phyloP scores from a whole-genome alignment of 192 early-diverging fungal species.

The Thamnidium elegans region DNA sequence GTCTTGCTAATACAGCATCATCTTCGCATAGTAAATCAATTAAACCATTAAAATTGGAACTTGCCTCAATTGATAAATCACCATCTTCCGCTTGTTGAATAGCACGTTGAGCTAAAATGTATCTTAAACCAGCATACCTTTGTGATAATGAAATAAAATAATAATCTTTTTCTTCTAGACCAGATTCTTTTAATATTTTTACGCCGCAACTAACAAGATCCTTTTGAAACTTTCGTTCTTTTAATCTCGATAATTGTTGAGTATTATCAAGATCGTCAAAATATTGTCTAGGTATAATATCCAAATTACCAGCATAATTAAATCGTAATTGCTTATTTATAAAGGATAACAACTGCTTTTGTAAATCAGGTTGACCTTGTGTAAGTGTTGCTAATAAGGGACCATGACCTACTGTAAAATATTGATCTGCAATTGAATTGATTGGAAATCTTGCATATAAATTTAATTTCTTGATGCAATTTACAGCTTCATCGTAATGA shows the following conservation, averaged over 20 bases:
- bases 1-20: conserved; percentile 3
- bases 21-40: conserved; percentile 17
- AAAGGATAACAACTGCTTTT: conserved; percentile 7
- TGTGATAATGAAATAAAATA: conserved; percentile 34
- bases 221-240: conserved; percentile 33
- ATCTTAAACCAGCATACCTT: conserved; percentile 27
- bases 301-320: conserved; percentile 29
- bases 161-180: conserved; percentile 1
- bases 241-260: conserved; percentile 13
- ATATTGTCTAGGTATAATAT: conserved; percentile 15
- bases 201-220: conserved; percentile 25
- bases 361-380: conserved; percentile 1
- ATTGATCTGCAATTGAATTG: conserved; percentile 11
- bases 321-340: conserved; percentile 28
- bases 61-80: conserved; percentile 28
- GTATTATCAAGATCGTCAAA: not conserved
- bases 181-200: conserved; percentile 18
- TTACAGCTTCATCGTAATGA: conserved; percentile 23
- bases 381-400: conserved; percentile 5
- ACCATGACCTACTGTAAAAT: conserved; percentile 14
- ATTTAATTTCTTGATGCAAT: conserved; percentile 19
- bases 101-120: conserved; percentile 22
- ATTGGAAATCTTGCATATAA: conserved; percentile 18
- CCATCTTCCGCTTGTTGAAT: conserved; percentile 29
- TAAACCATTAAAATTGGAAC: conserved; percentile 33